Evolutionary conservation across 1,284 basidiomycete species (phyloP).

Genomic region (Mycena citricolor): DNA sequence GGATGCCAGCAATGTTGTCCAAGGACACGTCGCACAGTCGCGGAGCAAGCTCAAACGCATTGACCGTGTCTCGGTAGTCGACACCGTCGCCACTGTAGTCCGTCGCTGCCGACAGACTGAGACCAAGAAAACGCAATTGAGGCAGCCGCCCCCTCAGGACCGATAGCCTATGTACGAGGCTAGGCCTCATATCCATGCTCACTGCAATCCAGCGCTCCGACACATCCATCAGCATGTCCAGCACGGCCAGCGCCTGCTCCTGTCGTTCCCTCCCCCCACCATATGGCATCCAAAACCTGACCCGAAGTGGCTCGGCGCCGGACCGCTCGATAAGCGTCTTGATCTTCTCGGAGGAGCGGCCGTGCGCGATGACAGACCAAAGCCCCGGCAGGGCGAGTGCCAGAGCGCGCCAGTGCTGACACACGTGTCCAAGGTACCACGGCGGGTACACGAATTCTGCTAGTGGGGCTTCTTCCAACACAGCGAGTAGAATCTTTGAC

Average conservation of each 20-base stretch:
- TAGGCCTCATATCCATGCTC: background rate
- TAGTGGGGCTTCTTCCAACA: background rate
- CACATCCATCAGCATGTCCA: slow-evolving; percentile 1
- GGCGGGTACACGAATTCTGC: slow-evolving; percentile 6
- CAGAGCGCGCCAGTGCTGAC: slow-evolving; percentile 12
- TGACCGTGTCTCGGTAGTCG: background rate
- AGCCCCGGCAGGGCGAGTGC: slow-evolving; percentile 4
- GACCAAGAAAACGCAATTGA: slow-evolving; percentile 2
- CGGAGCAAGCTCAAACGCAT: slow-evolving; percentile 15
- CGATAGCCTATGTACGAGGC: background rate
- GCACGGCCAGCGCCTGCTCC: background rate
- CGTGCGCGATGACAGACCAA: slow-evolving; percentile 5
- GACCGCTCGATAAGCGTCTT: slow-evolving; percentile 7
- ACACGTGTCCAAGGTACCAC: slow-evolving; percentile 17
- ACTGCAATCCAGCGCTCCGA: slow-evolving; percentile 7
- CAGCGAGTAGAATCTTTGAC: slow-evolving; percentile 1
- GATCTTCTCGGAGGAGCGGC: background rate
- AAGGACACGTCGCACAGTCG: slow-evolving; percentile 6
- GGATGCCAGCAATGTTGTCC: slow-evolving; percentile 8
- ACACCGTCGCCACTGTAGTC: background rate
- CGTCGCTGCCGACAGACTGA: background rate
- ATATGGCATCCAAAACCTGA: background rate
- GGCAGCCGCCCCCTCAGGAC: slow-evolving; percentile 3
- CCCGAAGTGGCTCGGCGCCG: slow-evolving; percentile 2
- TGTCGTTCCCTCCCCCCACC: too few species aligned